These are phyloP conservation scores for Neoascochyta sp. DNA, from an alignment of 2,329 filamentous ascomycete genomes.

Conservation along the genomic window DNA sequence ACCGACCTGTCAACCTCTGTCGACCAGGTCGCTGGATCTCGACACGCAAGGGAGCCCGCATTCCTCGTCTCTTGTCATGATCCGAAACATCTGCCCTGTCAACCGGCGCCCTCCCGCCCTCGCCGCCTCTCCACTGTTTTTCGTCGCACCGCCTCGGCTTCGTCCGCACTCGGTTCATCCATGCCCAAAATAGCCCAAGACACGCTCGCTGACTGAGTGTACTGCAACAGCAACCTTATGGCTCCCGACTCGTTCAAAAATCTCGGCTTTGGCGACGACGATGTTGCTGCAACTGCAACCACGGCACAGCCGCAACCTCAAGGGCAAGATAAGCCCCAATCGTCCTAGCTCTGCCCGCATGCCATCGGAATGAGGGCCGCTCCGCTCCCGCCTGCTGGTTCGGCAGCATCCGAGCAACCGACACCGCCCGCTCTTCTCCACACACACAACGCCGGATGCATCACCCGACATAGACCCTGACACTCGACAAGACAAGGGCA, in stretches of 20 bases:
- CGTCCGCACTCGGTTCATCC: conserved; percentile 17
- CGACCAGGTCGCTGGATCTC: conserved; percentile 25
- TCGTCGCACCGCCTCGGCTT: conserved; percentile 22
- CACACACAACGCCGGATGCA: too few relatives aligned
- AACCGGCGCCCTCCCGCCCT: conserved; percentile 16
- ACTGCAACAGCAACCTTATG: conserved; percentile 71
- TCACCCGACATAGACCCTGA: too few relatives aligned
- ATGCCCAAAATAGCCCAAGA: conserved; percentile 8
- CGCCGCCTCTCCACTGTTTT: conserved; percentile 15
- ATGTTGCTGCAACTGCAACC: conserved; percentile 22
- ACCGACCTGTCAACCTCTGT: conserved; percentile 32
- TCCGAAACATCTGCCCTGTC: conserved; percentile 27
- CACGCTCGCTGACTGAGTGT: conserved; percentile 17
- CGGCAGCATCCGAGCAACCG: conserved; percentile 30
- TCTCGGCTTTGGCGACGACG: conserved; percentile 68
- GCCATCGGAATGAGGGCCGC: conserved; percentile 19
- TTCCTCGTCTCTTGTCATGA: conserved; percentile 23
- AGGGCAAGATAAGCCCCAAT: conserved; percentile 21
- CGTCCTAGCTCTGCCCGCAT: conserved; percentile 15
- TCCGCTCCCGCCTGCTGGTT: conserved; percentile 17
- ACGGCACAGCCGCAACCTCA: conserved; percentile 20
- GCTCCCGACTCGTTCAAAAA: conserved; percentile 93
- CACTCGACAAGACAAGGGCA: too few relatives aligned
- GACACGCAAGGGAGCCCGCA: conserved; percentile 24
- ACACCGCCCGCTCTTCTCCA: conserved; percentile 10